These are phyloP conservation scores for Amaranthus tricolor DNA, from an alignment of 179 eudicot genomes.

Conservation along the genomic window DNA sequence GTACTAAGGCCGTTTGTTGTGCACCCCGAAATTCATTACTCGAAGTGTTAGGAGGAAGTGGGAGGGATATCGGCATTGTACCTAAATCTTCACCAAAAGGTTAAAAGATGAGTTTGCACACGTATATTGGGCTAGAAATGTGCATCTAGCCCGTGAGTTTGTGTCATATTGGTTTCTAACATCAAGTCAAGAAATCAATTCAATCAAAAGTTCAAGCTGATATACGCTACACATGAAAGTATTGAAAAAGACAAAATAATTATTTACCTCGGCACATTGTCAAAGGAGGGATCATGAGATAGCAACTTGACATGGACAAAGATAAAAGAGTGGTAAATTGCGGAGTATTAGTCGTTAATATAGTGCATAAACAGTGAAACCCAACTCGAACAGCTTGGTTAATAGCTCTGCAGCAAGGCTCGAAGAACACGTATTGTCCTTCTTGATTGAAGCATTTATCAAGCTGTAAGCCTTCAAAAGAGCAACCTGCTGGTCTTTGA, in stretches of 20 bases:
- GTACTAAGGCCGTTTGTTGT: conserved; percentile 16
- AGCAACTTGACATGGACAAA: conserved; percentile 36
- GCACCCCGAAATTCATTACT: conserved; percentile 9
- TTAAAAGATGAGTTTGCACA: neutral
- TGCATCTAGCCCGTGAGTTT: neutral
- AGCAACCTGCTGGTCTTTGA: conserved; percentile 25
- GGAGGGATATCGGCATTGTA: conserved; percentile 35
- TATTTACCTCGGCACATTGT: conserved; percentile 36
- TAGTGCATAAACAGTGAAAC: conserved; percentile 31
- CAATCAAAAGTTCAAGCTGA: too few relatives aligned
- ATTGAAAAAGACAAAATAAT: neutral
- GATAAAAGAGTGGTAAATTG: conserved; percentile 27
- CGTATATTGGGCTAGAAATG: neutral
- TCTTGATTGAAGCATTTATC: conserved; percentile 32
- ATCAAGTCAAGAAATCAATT: too few relatives aligned
- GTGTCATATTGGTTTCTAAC: too few relatives aligned
- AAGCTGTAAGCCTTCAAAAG: conserved; percentile 27
- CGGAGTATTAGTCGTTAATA: conserved; percentile 17
- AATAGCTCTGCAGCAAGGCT: conserved; percentile 33
- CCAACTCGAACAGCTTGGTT: conserved; percentile 34
- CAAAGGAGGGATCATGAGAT: conserved; percentile 34
- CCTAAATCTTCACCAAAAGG: conserved; percentile 28
- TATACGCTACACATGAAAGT: neutral
- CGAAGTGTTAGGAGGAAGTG: conserved; percentile 27
- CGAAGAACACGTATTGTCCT: conserved; percentile 27